Base-by-base conservation (phyloP, 805 yeast genomes). In the Ascoidea tarda region DNA sequence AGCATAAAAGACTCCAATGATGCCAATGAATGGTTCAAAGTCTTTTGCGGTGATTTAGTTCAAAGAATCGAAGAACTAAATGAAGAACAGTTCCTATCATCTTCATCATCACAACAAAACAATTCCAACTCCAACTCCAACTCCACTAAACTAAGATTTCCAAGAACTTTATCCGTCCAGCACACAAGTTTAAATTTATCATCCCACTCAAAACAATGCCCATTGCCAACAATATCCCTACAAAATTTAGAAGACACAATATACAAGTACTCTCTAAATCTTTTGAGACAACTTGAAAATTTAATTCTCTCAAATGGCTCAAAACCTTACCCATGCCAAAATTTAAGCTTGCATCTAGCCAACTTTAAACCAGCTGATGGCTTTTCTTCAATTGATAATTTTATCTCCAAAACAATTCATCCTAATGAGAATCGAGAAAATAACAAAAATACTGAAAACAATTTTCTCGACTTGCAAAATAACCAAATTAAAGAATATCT, bases 1-100 rank as follows among this genome's bases (percentile, higher is more conserved):
- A 69, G 79, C 0, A 79, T 90, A 2, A 66, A 65, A 3, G 71
- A 72, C 2, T 56, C 73, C 5, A 69, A 68, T 1, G 96, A 87
- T 58, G 77, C 86, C 28, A 57, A 70, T 5, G 81, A 79, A 21
- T 91, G 99, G 99, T 67, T 91, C 6, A 78, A 74, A 46, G 95
- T 91, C 0, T 90, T 82, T 68, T 75, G 85, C 1, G 90, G 89
- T 0, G 99, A 91, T 60, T 66, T 91, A 33, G 68, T 76, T 33
- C 79, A 81, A 50, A 65, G 99, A 52, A 64, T 90, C 5, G 70
- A 75, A 33, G 98, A 91, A 59, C 60, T 84, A 21, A 86, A 81
- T 54, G 90, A 86, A 56, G 95, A 88, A 59, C 72, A 73, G 45
- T 50, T 21, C 47, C 21, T 50, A 12, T 31, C 48, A 6, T 28